Conservation (phyloP, 768 basidiomycete species). For the Pleurotus salmoneostramineus region DNA sequence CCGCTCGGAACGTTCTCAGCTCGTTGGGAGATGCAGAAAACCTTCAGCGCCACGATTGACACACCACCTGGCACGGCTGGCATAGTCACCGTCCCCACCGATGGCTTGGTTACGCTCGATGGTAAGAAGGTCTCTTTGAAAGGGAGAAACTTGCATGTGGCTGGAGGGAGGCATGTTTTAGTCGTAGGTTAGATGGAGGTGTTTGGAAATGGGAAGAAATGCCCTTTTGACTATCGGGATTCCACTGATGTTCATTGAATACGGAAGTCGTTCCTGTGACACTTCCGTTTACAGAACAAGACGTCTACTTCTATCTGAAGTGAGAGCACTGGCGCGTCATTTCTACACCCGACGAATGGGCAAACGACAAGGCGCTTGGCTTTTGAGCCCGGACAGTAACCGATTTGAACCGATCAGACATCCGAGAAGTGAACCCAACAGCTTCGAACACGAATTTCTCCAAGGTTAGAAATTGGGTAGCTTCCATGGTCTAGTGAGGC, state of each 20-base stretch:
- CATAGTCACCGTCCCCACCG: conserved; percentile 20
- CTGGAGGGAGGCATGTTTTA: neutral
- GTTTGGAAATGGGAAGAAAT: too few relatives aligned
- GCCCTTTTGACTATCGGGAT: too few relatives aligned
- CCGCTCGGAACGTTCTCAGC: conserved; percentile 48
- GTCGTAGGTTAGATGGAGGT: neutral
- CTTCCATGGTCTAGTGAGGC: conserved; percentile 38
- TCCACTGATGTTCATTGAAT: too few relatives aligned
- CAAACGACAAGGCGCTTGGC: conserved; percentile 69
- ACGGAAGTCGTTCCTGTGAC: too few relatives aligned
- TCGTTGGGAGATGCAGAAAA: conserved; percentile 29
- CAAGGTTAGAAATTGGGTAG: conserved; percentile 52
- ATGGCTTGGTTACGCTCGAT: neutral
- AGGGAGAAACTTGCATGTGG: neutral
- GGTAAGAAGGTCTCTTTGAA: neutral
- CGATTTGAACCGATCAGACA: conserved; percentile 25
- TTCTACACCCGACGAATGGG: conserved; percentile 57
- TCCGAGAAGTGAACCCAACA: conserved; percentile 32
- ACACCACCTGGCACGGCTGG: conserved; percentile 28
- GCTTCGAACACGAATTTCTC: conserved; percentile 54
- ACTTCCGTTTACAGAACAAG: neutral
- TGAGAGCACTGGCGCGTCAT: conserved; percentile 40
- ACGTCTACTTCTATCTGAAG: conserved; percentile 13
- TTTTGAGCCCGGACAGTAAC: conserved; percentile 60
- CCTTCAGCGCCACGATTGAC: conserved; percentile 19